phyloP scores from a whole-genome alignment of 169 alveolate species.

The Cryptosporidium parvum region DNA sequence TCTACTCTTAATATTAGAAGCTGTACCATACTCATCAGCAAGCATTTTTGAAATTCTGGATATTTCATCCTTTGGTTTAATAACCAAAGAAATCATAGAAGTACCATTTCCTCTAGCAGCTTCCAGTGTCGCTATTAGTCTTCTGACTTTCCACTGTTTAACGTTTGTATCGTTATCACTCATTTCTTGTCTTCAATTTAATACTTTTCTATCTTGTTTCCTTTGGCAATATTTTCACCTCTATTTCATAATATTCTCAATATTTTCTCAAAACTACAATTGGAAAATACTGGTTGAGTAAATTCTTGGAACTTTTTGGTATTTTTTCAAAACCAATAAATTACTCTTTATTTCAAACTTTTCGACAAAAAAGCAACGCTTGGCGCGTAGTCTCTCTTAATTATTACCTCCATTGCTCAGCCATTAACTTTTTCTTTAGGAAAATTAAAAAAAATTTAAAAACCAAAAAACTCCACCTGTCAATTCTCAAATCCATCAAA shows the following conservation, averaged over 20 bases:
- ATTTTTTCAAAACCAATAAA: background rate
- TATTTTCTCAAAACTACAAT: background rate
- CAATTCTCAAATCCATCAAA: background rate
- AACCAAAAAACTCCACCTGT: background rate
- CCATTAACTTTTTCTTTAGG: background rate
- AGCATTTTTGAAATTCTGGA: constrained; percentile 93
- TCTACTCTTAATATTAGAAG: constrained; percentile 96
- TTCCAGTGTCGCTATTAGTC: constrained; percentile 90
- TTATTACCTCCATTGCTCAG: constrained; percentile 4
- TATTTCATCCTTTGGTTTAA: constrained; percentile 97
- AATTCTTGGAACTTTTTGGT: background rate
- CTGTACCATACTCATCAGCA: constrained; percentile 96
- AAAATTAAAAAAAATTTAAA: background rate
- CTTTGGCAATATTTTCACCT: background rate
- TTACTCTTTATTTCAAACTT: background rate
- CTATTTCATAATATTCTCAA: constrained; percentile 1
- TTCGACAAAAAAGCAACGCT: background rate
- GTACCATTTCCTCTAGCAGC: constrained; percentile 97
- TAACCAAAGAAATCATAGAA: constrained; percentile 95
- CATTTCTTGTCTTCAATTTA: constrained; percentile 69
- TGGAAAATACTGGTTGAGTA: background rate
- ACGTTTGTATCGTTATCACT: constrained; percentile 86
- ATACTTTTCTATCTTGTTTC: background rate
- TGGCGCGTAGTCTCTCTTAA: constrained; percentile 5
- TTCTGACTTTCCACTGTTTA: constrained; percentile 94